Conservation (phyloP, 140 eudicot genomes). For the Eryngium alpinum region DNA sequence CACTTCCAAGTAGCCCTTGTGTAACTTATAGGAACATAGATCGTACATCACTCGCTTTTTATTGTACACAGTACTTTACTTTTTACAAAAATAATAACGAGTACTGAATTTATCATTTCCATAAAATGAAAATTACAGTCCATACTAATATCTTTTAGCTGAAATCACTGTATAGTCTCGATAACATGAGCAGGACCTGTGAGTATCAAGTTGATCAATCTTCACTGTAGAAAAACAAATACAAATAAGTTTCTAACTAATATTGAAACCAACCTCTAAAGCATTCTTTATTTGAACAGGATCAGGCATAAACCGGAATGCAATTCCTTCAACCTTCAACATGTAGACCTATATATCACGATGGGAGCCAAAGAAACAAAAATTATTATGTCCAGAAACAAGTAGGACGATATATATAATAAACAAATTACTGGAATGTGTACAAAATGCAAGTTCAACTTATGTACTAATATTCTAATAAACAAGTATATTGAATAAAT, state of each 20-base stretch:
- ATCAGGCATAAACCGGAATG: conserved; percentile 92
- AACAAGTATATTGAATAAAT: too few relatives aligned
- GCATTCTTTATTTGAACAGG: conserved; percentile 94
- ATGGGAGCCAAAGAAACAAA: background rate
- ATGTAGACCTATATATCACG: conserved; percentile 54
- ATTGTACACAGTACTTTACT: background rate
- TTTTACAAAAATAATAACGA: background rate
- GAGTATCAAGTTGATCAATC: background rate
- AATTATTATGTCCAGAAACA: background rate
- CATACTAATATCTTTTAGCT: background rate
- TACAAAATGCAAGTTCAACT: background rate
- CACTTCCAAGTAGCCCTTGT: background rate
- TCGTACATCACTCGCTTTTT: background rate
- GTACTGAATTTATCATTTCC: background rate
- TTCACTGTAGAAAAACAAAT: background rate
- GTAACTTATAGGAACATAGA: background rate
- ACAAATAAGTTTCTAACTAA: too few relatives aligned
- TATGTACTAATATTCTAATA: too few relatives aligned
- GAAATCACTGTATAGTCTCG: background rate
- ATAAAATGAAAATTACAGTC: background rate
- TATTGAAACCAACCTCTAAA: conserved; percentile 70
- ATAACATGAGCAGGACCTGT: background rate
- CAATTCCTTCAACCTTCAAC: conserved; percentile 94
- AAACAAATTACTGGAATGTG: too few relatives aligned
- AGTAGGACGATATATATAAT: background rate